Evolutionary conservation across 2,329 filamentous ascomycete genomes (phyloP), one percentile per base, ranked within the genome.

Genomic region (Diaporthe eres): DNA sequence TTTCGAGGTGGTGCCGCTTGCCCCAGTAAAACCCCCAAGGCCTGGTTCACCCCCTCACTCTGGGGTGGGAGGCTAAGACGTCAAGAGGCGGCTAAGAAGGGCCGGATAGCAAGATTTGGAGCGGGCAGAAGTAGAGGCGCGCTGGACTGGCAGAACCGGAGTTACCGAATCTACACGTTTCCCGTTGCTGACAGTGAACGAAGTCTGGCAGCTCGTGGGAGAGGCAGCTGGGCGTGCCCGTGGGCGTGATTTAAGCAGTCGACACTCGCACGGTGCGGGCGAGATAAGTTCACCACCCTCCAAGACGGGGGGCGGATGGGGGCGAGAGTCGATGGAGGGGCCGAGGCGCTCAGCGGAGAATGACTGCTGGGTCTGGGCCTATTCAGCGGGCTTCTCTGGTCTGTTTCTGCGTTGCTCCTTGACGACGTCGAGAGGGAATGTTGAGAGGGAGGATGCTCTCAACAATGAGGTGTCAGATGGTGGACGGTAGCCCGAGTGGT

Each of bases 241-340:
- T 57, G 58, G 42, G 58, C 71, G 71, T 61, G 71, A 65, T 34
- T 34, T 53, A 9, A 34, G 47, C 57, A 61, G 22, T 51, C 63
- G 39, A 71, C 28, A 58, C 22, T 61, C 63, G 61, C 42, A 42
- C 25, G 53, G 58, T 39, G 44, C 37, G 31, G 51, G n/a, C 63
- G 12, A 74, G 25, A 9, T 74, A 60, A 74, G 44, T 68, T 68
- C 72, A 74, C 72, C 55, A 74, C 72, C 72, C 63, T 71, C 60
- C 61, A 70, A 42, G n/a, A 70, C 49, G 49, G 65, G 65, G n/a
- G 65, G 34, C 15, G 47, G 31, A 37, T 65, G 61, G 60, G 47
- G 49, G 31, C 47, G 22, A 68, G 39, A 34, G 15, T 25, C 71
- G 57, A 37, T 70, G 49, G 37, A 60, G 47, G 60, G 44, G 19